Percentiles rank a stretch among this genome's conserved stretches.
phyloP scores from a whole-genome alignment of 208 protist species.

The Trypanosoma vivax region DNA sequence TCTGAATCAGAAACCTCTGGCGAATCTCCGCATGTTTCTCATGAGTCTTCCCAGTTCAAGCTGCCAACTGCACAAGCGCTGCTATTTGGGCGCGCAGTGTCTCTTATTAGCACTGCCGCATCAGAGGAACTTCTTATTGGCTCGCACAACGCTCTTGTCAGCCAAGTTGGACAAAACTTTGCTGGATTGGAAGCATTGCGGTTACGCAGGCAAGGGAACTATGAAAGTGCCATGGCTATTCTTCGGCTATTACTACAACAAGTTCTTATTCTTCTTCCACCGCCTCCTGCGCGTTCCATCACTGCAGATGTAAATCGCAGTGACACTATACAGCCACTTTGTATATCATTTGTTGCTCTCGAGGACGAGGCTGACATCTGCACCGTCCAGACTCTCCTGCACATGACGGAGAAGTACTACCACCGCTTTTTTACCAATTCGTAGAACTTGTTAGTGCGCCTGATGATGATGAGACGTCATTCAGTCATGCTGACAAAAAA shows the following conservation, averaged over 20 bases:
- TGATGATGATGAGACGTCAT: no score
- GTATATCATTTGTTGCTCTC: conserved; percentile 14
- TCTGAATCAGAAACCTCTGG: not conserved
- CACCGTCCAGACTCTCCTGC: conserved; percentile 21
- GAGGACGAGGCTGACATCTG: conserved; percentile 13
- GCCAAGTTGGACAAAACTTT: conserved; percentile 5
- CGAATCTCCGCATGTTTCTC: not conserved
- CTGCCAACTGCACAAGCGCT: conserved; percentile 11
- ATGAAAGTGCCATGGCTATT: conserved; percentile 32
- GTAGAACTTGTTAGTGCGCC: no score
- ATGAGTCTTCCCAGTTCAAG: not conserved
- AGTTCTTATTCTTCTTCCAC: conserved; percentile 23
- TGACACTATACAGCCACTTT: conserved; percentile 23
- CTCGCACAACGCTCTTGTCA: conserved; percentile 3
- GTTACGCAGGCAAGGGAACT: not conserved
- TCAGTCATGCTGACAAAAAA: no score
- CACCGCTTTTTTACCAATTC: not conserved
- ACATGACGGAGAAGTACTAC: conserved; percentile 17
- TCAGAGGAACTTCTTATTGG: conserved; percentile 14
- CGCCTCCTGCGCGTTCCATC: not conserved
- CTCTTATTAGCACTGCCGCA: no score
- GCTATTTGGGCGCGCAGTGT: conserved; percentile 16
- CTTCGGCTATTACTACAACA: conserved; percentile 51
- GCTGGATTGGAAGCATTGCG: not conserved
- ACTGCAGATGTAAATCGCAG: not conserved